phyloP scores from a whole-genome alignment of 306 rosid genomes.

The Macrotyloma uniflorum region DNA sequence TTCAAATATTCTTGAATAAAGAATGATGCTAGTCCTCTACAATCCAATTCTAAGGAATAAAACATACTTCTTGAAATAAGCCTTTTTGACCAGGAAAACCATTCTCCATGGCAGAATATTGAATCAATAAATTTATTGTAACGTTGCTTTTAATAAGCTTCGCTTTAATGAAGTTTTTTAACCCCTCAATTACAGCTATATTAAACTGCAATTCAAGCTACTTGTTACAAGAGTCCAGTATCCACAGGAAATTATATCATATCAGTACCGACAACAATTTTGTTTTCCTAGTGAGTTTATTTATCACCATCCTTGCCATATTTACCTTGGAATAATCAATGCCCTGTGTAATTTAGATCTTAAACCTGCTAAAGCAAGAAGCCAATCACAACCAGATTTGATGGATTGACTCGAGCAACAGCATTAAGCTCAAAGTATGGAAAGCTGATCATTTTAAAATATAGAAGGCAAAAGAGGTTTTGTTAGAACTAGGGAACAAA shows the following conservation, averaged over 20 bases:
- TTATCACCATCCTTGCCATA: neutral
- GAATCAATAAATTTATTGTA: neutral
- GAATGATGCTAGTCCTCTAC: conserved; percentile 13
- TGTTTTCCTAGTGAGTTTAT: neutral
- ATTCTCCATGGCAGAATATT: neutral
- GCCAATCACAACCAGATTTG: conserved; percentile 13
- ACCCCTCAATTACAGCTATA: neutral
- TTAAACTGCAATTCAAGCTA: neutral
- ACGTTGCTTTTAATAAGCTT: neutral
- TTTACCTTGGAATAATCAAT: conserved; percentile 21
- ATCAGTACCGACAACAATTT: neutral
- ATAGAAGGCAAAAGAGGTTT: neutral
- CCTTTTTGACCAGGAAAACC: neutral
- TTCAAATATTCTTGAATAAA: neutral
- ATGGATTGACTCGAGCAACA: conserved; percentile 18
- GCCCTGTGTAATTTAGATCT: neutral
- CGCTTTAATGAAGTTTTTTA: neutral
- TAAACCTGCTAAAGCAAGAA: conserved; percentile 18
- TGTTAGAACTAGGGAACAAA: conserved; percentile 14
- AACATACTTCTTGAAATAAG: conserved; percentile 14
- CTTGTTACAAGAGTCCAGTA: neutral
- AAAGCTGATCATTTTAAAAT: neutral
- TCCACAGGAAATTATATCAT: neutral
- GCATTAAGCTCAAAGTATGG: neutral
- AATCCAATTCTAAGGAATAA: conserved; percentile 5